A percentile compares a stretch with the other conserved stretches of the same genome.
Conservation (phyloP, 768 basidiomycete genomes). For the Lactarius akahatsu region DNA sequence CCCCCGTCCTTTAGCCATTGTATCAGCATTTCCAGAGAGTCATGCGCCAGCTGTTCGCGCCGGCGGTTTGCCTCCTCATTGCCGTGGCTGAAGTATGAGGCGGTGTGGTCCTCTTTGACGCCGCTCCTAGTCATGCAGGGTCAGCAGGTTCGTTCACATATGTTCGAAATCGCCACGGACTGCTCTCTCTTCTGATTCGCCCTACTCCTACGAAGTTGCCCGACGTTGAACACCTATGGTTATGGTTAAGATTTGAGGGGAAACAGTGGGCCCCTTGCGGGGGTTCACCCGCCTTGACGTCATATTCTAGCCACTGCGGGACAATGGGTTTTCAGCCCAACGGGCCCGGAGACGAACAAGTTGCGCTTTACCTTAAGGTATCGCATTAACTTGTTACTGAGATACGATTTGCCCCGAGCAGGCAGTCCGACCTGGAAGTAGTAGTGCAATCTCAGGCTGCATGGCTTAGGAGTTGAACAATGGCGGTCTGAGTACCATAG, state of each 20-base stretch:
- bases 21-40: conserved; percentile 93
- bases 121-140: conserved; percentile 54
- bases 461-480: background rate
- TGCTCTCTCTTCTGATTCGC: conserved; percentile 77
- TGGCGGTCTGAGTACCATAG: conserved; percentile 63
- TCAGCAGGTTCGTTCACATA: background rate
- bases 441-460: conserved; percentile 1
- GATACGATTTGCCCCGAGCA: conserved; percentile 97
- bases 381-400: conserved; percentile 96
- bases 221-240: conserved; percentile 92
- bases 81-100: conserved; percentile 84
- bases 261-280: background rate
- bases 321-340: conserved; percentile 4
- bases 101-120: conserved; percentile 86
- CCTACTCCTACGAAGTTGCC: conserved; percentile 85
- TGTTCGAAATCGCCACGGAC: conserved; percentile 40
- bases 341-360: conserved; percentile 5
- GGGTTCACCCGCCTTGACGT: conserved; percentile 68
- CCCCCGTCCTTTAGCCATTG: conserved; percentile 93
- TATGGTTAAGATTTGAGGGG: background rate
- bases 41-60: conserved; percentile 82
- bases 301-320: conserved; percentile 93
- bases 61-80: conserved; percentile 74
- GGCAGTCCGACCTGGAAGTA: conserved; percentile 81
- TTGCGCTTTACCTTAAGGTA: conserved; percentile 71